Evolutionary conservation across 1,284 basidiomycete species (phyloP).

Genomic region (Microbotryomycetes sp.): DNA sequence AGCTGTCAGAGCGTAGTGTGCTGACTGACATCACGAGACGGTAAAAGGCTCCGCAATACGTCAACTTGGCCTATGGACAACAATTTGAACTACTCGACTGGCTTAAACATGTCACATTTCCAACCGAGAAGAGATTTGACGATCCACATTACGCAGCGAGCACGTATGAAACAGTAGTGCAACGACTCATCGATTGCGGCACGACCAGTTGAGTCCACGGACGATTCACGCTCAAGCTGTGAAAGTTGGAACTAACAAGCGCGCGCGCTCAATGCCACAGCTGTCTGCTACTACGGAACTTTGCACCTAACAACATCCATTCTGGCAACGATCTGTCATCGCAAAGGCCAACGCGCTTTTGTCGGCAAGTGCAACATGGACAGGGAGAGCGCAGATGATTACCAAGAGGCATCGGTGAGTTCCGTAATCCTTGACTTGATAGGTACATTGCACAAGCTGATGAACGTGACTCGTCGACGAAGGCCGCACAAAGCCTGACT

Average conservation of each 20-base stretch:
- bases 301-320: conserved; percentile 73
- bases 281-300: conserved; percentile 84
- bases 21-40: background rate
- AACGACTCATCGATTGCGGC: conserved; percentile 65
- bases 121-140: conserved; percentile 69
- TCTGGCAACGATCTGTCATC: conserved; percentile 68
- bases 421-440: background rate
- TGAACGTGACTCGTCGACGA: background rate
- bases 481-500: conserved; percentile 48
- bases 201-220: conserved; percentile 48
- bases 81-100: conserved; percentile 75
- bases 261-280: conserved; percentile 40
- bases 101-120: conserved; percentile 80
- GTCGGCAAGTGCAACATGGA: conserved; percentile 95
- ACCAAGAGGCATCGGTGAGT: conserved; percentile 58
- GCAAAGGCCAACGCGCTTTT: conserved; percentile 74
- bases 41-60: conserved; percentile 16
- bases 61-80: conserved; percentile 39
- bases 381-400: conserved; percentile 61
- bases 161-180: conserved; percentile 68
- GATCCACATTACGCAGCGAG: conserved; percentile 63
- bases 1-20: too few species aligned
- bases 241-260: background rate
- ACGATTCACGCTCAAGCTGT: background rate
- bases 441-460: background rate